Evolutionary conservation across 2,329 filamentous ascomycete genomes (phyloP).

Genomic region (Fusarium sp.): DNA sequence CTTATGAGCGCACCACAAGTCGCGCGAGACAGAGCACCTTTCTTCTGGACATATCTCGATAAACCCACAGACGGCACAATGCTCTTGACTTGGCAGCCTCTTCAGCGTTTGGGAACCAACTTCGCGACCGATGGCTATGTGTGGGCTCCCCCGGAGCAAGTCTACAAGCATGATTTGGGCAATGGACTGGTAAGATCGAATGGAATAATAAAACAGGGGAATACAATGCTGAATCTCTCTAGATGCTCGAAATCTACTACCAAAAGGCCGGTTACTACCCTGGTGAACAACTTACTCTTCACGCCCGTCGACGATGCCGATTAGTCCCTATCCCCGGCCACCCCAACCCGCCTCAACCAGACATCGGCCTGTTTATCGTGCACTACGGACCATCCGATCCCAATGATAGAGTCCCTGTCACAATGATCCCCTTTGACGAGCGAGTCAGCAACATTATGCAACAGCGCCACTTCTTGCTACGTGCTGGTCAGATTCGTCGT

Average conservation of each 20-base stretch:
- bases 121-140: conserved; percentile 94
- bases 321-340: conserved; percentile 78
- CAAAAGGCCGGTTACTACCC: conserved; percentile 84
- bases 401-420: conserved; percentile 76
- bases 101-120: conserved; percentile 74
- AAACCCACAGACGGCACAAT: conserved; percentile 84
- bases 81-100: conserved; percentile 89
- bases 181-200: conserved; percentile 64
- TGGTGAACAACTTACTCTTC: conserved; percentile 78
- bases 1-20: conserved; percentile 86
- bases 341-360: conserved; percentile 75
- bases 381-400: conserved; percentile 86
- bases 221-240: conserved; percentile 20
- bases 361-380: conserved; percentile 88
- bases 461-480: conserved; percentile 73
- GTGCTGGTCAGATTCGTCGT: conserved; percentile 82
- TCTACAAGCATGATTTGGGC: conserved; percentile 78
- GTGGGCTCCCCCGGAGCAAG: conserved; percentile 85
- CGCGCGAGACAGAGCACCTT: conserved; percentile 83
- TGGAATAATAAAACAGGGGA: not conserved
- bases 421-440: conserved; percentile 72
- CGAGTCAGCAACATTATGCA: conserved; percentile 71
- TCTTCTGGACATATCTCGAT: conserved; percentile 94
- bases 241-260: conserved; percentile 91
- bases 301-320: conserved; percentile 87